Conservation (phyloP, 2,329 filamentous ascomycete species). For the Botryotinia convoluta region DNA sequence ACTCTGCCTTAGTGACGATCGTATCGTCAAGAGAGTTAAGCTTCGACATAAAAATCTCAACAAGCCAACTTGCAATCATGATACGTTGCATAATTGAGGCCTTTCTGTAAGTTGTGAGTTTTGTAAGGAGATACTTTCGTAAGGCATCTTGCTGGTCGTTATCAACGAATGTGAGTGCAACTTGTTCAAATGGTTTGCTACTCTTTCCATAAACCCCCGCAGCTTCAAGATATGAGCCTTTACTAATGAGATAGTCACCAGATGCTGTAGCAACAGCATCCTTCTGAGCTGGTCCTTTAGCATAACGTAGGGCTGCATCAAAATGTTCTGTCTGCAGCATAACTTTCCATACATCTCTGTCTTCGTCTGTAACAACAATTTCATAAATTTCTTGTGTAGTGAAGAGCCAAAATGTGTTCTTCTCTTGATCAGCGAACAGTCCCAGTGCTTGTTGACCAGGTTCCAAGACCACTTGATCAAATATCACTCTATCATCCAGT, state of each 20-base stretch:
- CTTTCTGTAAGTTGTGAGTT: slow-evolving; percentile 79
- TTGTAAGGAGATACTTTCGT: slow-evolving; percentile 83
- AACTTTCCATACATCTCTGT: slow-evolving; percentile 90
- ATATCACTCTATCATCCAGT: slow-evolving; percentile 79
- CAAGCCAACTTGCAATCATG: slow-evolving; percentile 93
- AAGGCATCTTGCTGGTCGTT: slow-evolving; percentile 86
- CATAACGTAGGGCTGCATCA: slow-evolving; percentile 81
- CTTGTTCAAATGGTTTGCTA: slow-evolving; percentile 95
- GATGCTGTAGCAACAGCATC: slow-evolving; percentile 90
- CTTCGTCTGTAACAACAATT: slow-evolving; percentile 85
- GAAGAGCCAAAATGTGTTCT: slow-evolving; percentile 97
- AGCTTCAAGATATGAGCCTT: slow-evolving; percentile 80
- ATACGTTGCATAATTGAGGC: slow-evolving; percentile 84
- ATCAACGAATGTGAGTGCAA: slow-evolving; percentile 87
- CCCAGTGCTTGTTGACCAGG: slow-evolving; percentile 77
- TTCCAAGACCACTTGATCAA: slow-evolving; percentile 83
- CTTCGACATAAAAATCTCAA: slow-evolving; percentile 97
- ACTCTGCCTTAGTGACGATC: slow-evolving; percentile 82
- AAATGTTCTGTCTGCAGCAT: slow-evolving; percentile 86
- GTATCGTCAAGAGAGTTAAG: slow-evolving; percentile 92
- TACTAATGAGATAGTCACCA: slow-evolving; percentile 80
- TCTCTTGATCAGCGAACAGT: slow-evolving; percentile 83
- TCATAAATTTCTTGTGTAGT: slow-evolving; percentile 90
- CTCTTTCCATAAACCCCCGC: slow-evolving; percentile 90
- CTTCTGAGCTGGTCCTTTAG: slow-evolving; percentile 74